Percentiles rank a stretch among this genome's conserved stretches.
Evolutionary conservation across 345 rosid species (phyloP).

Genomic region (Stellera chamaejasme): DNA sequence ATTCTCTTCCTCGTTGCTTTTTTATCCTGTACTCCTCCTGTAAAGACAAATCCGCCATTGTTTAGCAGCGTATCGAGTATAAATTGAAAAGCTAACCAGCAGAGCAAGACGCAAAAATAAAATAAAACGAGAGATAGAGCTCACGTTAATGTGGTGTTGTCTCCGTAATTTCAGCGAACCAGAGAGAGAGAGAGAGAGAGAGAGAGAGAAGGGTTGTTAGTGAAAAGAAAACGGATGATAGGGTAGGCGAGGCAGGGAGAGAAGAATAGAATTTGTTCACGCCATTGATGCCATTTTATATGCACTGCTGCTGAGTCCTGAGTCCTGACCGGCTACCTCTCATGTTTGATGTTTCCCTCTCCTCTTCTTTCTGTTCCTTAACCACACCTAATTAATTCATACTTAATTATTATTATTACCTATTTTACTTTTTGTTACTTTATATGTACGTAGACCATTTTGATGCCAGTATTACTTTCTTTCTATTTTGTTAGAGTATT

Average conservation of each 20-base stretch:
- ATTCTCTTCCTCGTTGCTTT: slow-evolving; percentile 19
- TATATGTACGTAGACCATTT: too few species aligned
- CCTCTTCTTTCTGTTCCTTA: too few species aligned
- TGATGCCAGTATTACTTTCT: too few species aligned
- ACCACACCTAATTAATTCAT: too few species aligned
- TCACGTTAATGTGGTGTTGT: neutral
- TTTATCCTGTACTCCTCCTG: neutral
- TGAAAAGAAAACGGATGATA: slow-evolving; percentile 1
- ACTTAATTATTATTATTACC: too few species aligned
- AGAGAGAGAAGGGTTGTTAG: too few species aligned
- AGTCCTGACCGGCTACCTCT: too few species aligned
- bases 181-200: neutral
- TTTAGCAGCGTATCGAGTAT: neutral
- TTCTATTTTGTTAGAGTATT: too few species aligned
- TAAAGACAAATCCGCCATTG: neutral
- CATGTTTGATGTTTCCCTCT: too few species aligned
- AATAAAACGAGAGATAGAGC: neutral
- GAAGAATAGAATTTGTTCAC: neutral
- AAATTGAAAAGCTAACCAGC: neutral
- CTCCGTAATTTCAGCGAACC: too few species aligned
- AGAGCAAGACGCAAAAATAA: neutral
- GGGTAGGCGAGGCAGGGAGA: neutral
- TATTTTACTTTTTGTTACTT: too few species aligned
- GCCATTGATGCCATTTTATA: slow-evolving; percentile 15
- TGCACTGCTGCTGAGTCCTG: neutral